Percentiles rank a stretch among this genome's conserved stretches.
Conservation (phyloP, 2,329 filamentous ascomycete genomes). For the Microascus cirrosus region DNA sequence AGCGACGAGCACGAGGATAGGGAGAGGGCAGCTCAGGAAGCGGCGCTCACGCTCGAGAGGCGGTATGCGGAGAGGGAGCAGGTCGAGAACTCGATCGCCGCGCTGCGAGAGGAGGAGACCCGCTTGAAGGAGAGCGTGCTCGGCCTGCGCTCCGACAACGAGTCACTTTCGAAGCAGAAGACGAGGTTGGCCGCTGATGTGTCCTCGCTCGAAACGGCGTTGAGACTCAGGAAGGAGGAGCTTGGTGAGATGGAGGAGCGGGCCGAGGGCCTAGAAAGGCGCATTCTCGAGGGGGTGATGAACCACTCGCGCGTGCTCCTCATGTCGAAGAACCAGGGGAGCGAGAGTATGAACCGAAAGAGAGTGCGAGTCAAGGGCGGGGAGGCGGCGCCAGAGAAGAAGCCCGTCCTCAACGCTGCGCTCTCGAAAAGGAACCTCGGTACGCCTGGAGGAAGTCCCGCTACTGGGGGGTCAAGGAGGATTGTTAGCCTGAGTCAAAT, state of each 20-base stretch:
- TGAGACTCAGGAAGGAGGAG: slow-evolving; percentile 82
- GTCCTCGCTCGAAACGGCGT: slow-evolving; percentile 79
- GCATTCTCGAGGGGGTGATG: slow-evolving; percentile 90
- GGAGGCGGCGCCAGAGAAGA: slow-evolving; percentile 13
- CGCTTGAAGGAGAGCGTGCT: slow-evolving; percentile 44
- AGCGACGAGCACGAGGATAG: slow-evolving; percentile 68
- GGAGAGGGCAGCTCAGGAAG: slow-evolving; percentile 70
- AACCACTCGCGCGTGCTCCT: slow-evolving; percentile 89
- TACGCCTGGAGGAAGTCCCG: slow-evolving; percentile 33
- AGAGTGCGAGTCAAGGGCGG: slow-evolving; percentile 34
- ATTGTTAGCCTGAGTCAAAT: slow-evolving; percentile 91
- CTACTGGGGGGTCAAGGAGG: slow-evolving; percentile 54
- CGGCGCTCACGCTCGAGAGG: slow-evolving; percentile 69
- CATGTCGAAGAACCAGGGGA: slow-evolving; percentile 51
- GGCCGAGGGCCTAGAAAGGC: slow-evolving; percentile 78
- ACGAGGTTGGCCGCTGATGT: slow-evolving; percentile 73
- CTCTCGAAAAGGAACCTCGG: slow-evolving; percentile 35
- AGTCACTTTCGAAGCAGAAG: slow-evolving; percentile 68
- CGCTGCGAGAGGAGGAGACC: slow-evolving; percentile 39
- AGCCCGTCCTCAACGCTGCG: slow-evolving; percentile 38
- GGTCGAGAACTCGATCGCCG: slow-evolving; percentile 42
- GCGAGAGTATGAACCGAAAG: slow-evolving; percentile 49
- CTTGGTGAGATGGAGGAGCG: slow-evolving; percentile 82
- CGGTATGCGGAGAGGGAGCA: slow-evolving; percentile 54
- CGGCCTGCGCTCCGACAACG: slow-evolving; percentile 55